Evolutionary conservation across 164 flowering plant genomes (phyloP), one percentile per base, ranked within the genome.

Genomic region (Kalanchoe fedtschenkoi): DNA sequence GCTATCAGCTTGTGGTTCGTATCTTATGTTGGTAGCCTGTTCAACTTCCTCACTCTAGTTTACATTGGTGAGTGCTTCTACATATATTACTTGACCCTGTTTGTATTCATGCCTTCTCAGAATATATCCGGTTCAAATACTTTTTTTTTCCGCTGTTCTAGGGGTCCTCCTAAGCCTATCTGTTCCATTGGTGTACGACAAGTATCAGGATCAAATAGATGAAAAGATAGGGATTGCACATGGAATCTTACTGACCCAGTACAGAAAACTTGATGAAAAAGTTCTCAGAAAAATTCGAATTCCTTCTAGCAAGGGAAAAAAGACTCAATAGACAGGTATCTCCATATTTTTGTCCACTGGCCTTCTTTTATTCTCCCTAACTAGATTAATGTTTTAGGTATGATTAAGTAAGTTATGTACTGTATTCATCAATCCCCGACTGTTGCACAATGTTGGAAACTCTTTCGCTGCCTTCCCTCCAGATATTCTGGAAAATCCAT

Each of bases 21-120:
- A 58, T 86, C 96, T 16, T 84, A 62, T 57, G 56, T 92, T 62
- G 96, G 98, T 13, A 77, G 89, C 74, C 56, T 92, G 62, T 81
- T 77, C 72, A 84, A 74, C 76, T 87, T 92, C 67, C 76, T 92
- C 41, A 86, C 96, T 51, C 70, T 92, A 28, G 66, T 80, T 56
- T 89, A 83, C 67, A 72, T 86, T 51, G 90, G 98, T 92, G 69
- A 81, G 88, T 71, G 60, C 66, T 64, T 17, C 15, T 30, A 5
- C 51, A 30, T 28, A 3, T n/a, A 5, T 1, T 30, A 19, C 34
- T 11, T 42, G 24, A 24, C 21, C 24, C 15, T 51, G 56, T 11
- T 51, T 26, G 17, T 5, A 26, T 51, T 19, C 26, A 29, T 24
- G 11, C 24, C 24, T 51, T 51, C 13, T 13, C 17, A 51, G 17